Percentiles rank a stretch among this genome's conserved stretches.
These are phyloP conservation scores for Candida silvicultrix DNA, from an alignment of 805 yeast genomes.

Conservation along the genomic window DNA sequence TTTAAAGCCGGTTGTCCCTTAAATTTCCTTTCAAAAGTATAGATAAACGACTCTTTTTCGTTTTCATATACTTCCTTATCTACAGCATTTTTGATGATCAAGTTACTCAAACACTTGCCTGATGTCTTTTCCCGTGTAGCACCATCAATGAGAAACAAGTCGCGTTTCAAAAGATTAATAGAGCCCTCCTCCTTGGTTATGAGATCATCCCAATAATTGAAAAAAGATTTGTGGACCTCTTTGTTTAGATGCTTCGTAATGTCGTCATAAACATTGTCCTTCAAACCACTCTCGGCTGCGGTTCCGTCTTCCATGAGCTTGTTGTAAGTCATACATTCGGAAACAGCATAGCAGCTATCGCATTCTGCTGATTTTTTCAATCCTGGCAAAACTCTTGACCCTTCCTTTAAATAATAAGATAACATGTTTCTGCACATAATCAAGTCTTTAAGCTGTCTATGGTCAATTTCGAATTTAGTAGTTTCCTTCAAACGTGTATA, in stretches of 20 bases:
- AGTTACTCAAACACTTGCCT: constrained; percentile 53
- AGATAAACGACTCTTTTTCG: constrained; percentile 32
- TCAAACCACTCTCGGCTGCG: constrained; percentile 47
- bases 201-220: constrained; percentile 66
- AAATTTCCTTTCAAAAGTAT: constrained; percentile 40
- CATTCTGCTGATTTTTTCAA: constrained; percentile 46
- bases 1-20: constrained; percentile 14
- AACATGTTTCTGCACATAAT: constrained; percentile 68
- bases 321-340: constrained; percentile 60
- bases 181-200: constrained; percentile 70
- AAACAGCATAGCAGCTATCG: constrained; percentile 51
- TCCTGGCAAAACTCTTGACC: constrained; percentile 46
- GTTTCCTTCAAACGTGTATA: constrained; percentile 62
- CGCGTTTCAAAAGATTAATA: constrained; percentile 42
- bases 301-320: constrained; percentile 54
- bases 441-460: constrained; percentile 57
- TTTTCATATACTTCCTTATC: constrained; percentile 15
- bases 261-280: constrained; percentile 37
- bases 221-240: constrained; percentile 45
- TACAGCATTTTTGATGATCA: constrained; percentile 31
- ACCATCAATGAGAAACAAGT: constrained; percentile 51
- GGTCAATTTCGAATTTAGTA: constrained; percentile 44
- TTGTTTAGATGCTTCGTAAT: constrained; percentile 45
- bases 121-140: constrained; percentile 51
- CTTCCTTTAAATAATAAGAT: constrained; percentile 50